Evolutionary conservation across 495 filamentous ascomycete genomes (phyloP).

Genomic region (Talaromyces liani): DNA sequence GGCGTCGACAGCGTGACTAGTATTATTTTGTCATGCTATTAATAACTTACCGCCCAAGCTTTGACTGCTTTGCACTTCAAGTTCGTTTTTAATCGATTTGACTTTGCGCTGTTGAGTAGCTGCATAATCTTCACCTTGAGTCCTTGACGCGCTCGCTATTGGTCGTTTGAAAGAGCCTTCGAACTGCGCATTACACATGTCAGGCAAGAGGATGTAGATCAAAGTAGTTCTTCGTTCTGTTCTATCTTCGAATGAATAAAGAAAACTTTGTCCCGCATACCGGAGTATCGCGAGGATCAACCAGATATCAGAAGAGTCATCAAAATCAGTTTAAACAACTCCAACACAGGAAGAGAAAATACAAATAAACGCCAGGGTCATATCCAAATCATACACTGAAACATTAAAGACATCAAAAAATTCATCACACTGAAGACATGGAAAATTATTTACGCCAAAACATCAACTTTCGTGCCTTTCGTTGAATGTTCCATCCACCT

Average conservation of each 20-base stretch:
- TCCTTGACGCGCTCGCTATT: background rate
- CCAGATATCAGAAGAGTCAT: background rate
- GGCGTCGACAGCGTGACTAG: background rate
- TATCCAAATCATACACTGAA: background rate
- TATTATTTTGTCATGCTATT: background rate
- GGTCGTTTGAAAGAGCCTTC: background rate
- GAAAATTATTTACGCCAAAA: constrained; percentile 36
- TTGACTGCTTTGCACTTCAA: background rate
- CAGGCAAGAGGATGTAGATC: background rate
- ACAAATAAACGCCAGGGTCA: background rate
- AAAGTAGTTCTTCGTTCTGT: background rate
- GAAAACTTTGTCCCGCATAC: background rate
- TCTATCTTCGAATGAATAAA: background rate
- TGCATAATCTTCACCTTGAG: background rate
- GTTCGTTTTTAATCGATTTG: background rate
- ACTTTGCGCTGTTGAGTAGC: background rate
- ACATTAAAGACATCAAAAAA: background rate
- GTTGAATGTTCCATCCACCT: constrained; percentile 27
- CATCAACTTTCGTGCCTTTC: constrained; percentile 30
- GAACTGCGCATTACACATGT: background rate
- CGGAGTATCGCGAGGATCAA: background rate
- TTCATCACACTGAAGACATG: background rate
- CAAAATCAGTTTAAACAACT: background rate
- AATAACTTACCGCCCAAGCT: background rate
- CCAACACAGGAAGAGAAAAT: constrained; percentile 2